Evolutionary conservation across 2,329 filamentous ascomycete species (phyloP), one percentile per base, ranked within the genome.

Genomic region (Ascochyta koolunga): DNA sequence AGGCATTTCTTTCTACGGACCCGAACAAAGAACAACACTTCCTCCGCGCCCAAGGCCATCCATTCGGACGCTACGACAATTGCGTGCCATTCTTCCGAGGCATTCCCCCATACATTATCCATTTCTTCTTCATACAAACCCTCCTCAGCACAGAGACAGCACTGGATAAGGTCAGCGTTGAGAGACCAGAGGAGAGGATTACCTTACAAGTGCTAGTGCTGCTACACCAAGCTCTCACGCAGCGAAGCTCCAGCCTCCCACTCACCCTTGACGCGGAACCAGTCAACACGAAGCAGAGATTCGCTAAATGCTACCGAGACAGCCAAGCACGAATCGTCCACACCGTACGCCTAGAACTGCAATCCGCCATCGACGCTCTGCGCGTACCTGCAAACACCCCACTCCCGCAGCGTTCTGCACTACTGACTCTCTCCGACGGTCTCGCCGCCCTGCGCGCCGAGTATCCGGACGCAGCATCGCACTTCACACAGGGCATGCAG

Each of bases 271-370:
- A 48, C 2, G 31, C 29, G 2, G 11, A 41, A 3, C 59, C 59
- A 4, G 40, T 40, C 2, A 80, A 78, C 55, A 39, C 60, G 2
- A 77, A 72, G 49, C 78, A 80, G 61, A 64, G 58, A 22, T 73
- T 73, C 39, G 77, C 78, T 2, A 70, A 69, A 32, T 74, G 77
- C 6, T 81, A 80, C 58, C 74, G 78, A 18, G 67, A 75, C 38
- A 69, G 75, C 6, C 78, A 80, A 60, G 65, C 66, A 2, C 61
- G 50, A 2, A 65, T 72, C 44, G 60, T 73, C 18, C 59, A 70
- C 35, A 50, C 59, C 7, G 60, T 71, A 4, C 58, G 60, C 5
- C 13, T 24, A 6, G 65, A 72, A 46, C 65, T 72, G 9, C 38
- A 63, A 24, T 51, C 53, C 19, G 59, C 58, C 1, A 32, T 68